phyloP scores from a whole-genome alignment of 2,329 filamentous ascomycete genomes.

The Penicillium sp. region DNA sequence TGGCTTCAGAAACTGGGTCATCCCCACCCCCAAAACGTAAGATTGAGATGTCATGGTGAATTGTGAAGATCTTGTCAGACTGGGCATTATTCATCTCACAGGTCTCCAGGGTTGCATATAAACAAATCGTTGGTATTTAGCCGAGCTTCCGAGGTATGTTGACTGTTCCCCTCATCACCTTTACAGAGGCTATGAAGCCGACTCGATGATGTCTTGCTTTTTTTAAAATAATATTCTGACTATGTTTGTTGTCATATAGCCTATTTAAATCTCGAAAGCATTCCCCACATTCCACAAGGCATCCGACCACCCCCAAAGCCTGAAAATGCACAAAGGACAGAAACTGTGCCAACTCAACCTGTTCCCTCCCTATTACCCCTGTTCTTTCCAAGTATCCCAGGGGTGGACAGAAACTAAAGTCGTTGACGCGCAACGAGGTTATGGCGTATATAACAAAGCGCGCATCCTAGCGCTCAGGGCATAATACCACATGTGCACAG shows the following conservation, averaged over 20 bases:
- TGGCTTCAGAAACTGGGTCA: conserved; percentile 99
- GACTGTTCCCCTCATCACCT: not conserved
- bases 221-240: not conserved
- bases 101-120: not conserved
- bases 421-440: conserved; percentile 8
- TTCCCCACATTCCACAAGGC: not conserved
- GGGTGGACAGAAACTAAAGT: conserved; percentile 2
- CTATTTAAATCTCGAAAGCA: not conserved
- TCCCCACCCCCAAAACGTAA: conserved; percentile 94
- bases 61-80: not conserved
- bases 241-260: not conserved
- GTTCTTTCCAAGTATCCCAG: conserved; percentile 7
- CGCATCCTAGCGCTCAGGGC: conserved; percentile 4
- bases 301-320: conserved; percentile 15
- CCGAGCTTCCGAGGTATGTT: conserved; percentile 4
- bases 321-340: not conserved
- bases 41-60: conserved; percentile 20
- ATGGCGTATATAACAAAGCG: conserved; percentile 1
- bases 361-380: conserved; percentile 8
- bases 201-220: not conserved
- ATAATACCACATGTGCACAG: conserved; percentile 12
- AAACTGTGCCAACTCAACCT: conserved; percentile 2
- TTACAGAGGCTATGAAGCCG: not conserved
- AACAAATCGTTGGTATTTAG: not conserved
- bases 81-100: not conserved